Base-by-base conservation (phyloP, 768 basidiomycete genomes). In the Psilocybe sp. region DNA sequence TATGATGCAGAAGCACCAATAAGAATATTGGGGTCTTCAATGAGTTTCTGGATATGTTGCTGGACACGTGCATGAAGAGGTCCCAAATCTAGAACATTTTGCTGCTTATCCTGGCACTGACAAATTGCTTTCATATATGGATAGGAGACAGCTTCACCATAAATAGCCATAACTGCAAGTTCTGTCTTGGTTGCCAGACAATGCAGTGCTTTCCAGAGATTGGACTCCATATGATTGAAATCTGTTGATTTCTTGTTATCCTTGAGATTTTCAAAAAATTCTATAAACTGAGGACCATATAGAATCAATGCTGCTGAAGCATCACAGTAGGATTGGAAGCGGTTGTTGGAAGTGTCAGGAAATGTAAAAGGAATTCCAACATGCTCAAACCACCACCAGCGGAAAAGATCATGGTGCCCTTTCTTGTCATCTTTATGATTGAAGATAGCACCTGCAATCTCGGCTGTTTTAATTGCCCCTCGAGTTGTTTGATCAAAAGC, bases 141-240 rank as follows among this genome's bases (percentile, higher is more conserved):
- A n/a, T n/a, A n/a, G n/a, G n/a, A n/a, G n/a, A n/a, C n/a, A n/a
- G n/a, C n/a, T n/a, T n/a, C n/a, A n/a, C n/a, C n/a, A n/a, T n/a
- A n/a, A n/a, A n/a, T n/a, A n/a, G n/a, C n/a, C n/a, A n/a, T n/a
- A n/a, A n/a, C n/a, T n/a, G n/a, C n/a, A 9, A 72, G 55, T 42
- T 71, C 69, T 1, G 64, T 60, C 12, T 56, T 49, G 14, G 67
- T 72, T 23, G 58, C 32, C 12, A 31, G 45, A 46, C 64, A 58
- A 7, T 61, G 35, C 4, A 71, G 58, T 2, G 56, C 65, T 64
- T 54, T 20, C 39, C 62, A 13, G 52, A 63, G 0, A 44, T 46
- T 14, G 32, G 49, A 1, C 47, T 56, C 55, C 7, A 56, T 51
- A 50, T 75, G 72, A 42, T 59, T 64, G 40, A 64, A 55, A 0